Conservation (phyloP, 2,329 filamentous ascomycete species). For the Fusarium veterinarium region DNA sequence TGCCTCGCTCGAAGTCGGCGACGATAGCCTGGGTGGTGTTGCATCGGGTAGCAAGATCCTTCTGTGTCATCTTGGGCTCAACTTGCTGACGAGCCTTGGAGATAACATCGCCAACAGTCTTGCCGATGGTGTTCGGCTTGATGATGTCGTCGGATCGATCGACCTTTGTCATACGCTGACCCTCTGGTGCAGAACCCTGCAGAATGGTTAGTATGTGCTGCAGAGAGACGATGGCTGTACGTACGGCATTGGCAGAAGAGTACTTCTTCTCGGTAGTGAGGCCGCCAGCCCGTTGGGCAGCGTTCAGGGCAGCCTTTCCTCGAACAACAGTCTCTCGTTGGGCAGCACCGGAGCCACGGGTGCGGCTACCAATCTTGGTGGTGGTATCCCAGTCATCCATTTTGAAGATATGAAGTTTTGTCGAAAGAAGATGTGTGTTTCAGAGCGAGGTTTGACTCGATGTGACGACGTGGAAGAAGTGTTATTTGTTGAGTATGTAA, state of each 20-base stretch:
- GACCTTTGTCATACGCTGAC: constrained; percentile 97
- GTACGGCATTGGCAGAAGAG: constrained; percentile 74
- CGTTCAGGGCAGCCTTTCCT: constrained; percentile 86
- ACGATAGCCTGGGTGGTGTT: constrained; percentile 86
- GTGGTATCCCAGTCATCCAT: constrained; percentile 85
- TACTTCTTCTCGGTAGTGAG: constrained; percentile 93
- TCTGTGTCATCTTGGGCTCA: constrained; percentile 96
- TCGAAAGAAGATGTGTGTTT: constrained; percentile 15
- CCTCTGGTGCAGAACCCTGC: constrained; percentile 66
- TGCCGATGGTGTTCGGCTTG: constrained; percentile 92
- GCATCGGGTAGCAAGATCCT: constrained; percentile 85
- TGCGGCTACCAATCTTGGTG: constrained; percentile 94
- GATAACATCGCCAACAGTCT: constrained; percentile 85
- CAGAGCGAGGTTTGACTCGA: not conserved
- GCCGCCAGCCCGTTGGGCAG: constrained; percentile 82
- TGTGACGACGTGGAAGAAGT: not conserved
- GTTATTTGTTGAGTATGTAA: constrained; percentile 28
- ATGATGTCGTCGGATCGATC: constrained; percentile 97
- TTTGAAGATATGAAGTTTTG: constrained; percentile 54
- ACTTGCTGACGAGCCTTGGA: constrained; percentile 80
- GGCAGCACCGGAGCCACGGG: constrained; percentile 72
- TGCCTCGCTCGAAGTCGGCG: constrained; percentile 86
- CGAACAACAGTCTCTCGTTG: constrained; percentile 89
- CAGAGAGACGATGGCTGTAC: constrained; percentile 16
- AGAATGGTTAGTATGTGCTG: constrained; percentile 26